Evolutionary conservation across 768 basidiomycete species (phyloP), one percentile per base, ranked within the genome.

Genomic region (Russula earlei): DNA sequence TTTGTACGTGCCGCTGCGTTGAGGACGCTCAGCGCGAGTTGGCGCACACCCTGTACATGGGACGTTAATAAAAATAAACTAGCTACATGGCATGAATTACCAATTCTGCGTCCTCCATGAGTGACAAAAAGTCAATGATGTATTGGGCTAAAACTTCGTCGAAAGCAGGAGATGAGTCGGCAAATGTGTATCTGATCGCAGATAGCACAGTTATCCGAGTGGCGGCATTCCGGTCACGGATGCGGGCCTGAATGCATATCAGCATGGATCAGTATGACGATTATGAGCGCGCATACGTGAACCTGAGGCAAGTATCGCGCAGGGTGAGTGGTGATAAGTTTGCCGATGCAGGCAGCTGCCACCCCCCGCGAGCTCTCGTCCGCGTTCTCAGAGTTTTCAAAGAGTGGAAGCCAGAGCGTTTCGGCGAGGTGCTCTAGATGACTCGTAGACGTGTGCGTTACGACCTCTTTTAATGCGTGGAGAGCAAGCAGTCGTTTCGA

Each of bases 1-100:
- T 98, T 98, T 57, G 91, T 88, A 57, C 94, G 87, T 12, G 93
- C 93, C 8, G 92, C 94, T 33, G 94, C 92, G 70, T 97, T 98
- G 52, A 98, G 71, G 1, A 92, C 83, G 1, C 92, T 92, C 24
- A 98, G 71, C 7, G 95, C 88, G 10, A 97, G 75, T 9, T 93
- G 81, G 55, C 94, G 87, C 37, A 98, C 96, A 49, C 82, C 84
- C 95, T 97, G 62, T 24, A 49, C 27, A 63, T 17, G 10, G 17
- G 25, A 45, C 15, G 25, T 57, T 41, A 57, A 17, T 34, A n/a
- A 9, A 45, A 36, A 36, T 12, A 5, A 29, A 27, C 11, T 19
- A 17, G 15, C 25, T 36, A 20, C 6, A 5, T 19, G 11, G 44
- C 43, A 11, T 50, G 20, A 73, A 82, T 58, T 65, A 95, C 94